Conservation (phyloP, 306 rosid genomes). For the Urtica urens region DNA sequence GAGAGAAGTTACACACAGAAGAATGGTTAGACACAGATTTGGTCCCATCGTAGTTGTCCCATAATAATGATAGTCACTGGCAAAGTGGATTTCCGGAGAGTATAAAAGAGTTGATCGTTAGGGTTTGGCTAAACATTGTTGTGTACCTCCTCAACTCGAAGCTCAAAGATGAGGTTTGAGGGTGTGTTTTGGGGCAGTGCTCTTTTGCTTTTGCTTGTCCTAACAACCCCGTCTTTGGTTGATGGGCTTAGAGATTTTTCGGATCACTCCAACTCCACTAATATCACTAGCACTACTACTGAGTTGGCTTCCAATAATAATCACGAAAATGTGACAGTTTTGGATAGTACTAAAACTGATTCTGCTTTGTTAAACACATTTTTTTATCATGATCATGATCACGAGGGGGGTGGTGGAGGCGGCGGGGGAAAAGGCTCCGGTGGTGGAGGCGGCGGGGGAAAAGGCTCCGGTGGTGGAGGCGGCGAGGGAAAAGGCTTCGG, state of each 20-base stretch:
- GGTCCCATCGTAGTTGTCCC: slow-evolving; percentile 13
- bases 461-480: slow-evolving; percentile 8
- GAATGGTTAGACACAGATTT: background rate
- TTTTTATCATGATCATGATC: background rate
- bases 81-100: background rate
- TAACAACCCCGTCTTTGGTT: slow-evolving; percentile 14
- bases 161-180: slow-evolving; percentile 4
- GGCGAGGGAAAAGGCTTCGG: slow-evolving; percentile 12
- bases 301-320: background rate
- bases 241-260: slow-evolving; percentile 9
- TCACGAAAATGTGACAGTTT: background rate
- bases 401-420: background rate
- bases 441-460: slow-evolving; percentile 2
- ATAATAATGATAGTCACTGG: background rate
- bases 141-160: slow-evolving; percentile 1
- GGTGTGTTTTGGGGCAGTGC: slow-evolving; percentile 6
- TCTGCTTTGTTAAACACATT: background rate
- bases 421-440: slow-evolving; percentile 5
- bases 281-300: no score
- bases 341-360: background rate
- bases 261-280: background rate
- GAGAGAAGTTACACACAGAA: background rate
- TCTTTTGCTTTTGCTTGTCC: slow-evolving; percentile 7
- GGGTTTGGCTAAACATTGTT: background rate
- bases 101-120: slow-evolving; percentile 20